Percentiles rank a stretch among this genome's conserved stretches.
These are phyloP conservation scores for Diaporthe amygdali DNA, from an alignment of 2,329 filamentous ascomycete genomes.

Conservation along the genomic window DNA sequence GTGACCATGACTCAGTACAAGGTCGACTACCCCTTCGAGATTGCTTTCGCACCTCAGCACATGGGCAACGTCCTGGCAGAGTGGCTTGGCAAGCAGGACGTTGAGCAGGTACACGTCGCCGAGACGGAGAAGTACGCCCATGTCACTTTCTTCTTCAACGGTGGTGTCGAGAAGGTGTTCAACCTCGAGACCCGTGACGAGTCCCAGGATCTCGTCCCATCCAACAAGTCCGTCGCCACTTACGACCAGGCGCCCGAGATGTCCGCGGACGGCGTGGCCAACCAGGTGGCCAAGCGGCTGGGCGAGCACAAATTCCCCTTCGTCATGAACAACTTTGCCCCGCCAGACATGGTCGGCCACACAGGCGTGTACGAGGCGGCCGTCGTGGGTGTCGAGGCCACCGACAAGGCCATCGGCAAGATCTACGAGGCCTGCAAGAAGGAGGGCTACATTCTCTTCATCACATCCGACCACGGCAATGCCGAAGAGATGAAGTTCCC, in stretches of 20 bases:
- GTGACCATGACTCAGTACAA: conserved; percentile 99
- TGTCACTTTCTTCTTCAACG: conserved; percentile 99
- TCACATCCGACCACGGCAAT: conserved; percentile 96
- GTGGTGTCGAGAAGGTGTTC: conserved; percentile 96
- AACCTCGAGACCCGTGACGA: conserved; percentile 90
- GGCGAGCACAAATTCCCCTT: conserved; percentile 88
- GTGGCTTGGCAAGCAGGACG: conserved; percentile 87
- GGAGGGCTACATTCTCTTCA: conserved; percentile 90
- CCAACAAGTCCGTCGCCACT: conserved; percentile 87
- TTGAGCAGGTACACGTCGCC: conserved; percentile 94
- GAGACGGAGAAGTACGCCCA: conserved; percentile 99
- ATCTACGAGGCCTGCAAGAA: conserved; percentile 95
- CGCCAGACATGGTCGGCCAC: conserved; percentile 99
- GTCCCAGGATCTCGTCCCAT: conserved; percentile 77
- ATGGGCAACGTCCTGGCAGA: conserved; percentile 99
- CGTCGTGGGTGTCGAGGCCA: conserved; percentile 81
- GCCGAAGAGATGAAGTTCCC: conserved; percentile 99
- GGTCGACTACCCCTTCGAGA: conserved; percentile 86
- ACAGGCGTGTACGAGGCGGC: conserved; percentile 97
- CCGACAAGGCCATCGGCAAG: conserved; percentile 90
- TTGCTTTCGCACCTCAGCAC: conserved; percentile 91
- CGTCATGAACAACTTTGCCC: conserved; percentile 99
- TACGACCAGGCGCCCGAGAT: conserved; percentile 96
- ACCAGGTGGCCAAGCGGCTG: conserved; percentile 89
- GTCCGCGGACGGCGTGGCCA: conserved; percentile 88